Conservation (phyloP, 2,329 filamentous ascomycete species). For the Fusarium piperis region DNA sequence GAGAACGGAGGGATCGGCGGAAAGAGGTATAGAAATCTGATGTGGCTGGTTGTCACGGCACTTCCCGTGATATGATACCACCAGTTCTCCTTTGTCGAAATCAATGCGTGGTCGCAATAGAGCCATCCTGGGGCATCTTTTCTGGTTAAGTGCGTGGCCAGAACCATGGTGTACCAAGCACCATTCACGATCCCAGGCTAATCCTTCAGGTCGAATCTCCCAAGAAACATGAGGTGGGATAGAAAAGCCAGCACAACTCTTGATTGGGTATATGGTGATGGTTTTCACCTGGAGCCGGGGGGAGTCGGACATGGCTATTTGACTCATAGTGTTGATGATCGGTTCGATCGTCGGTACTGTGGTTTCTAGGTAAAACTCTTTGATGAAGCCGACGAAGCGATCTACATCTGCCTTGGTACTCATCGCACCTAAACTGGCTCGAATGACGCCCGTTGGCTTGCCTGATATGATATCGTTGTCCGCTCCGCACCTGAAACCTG, state of each 20-base stretch:
- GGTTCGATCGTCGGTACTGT: not conserved
- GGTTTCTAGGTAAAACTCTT: slow-evolving; percentile 63
- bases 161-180: slow-evolving; percentile 90
- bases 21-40: slow-evolving; percentile 70
- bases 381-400: slow-evolving; percentile 75
- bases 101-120: slow-evolving; percentile 81
- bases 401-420: slow-evolving; percentile 80
- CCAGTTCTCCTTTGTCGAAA: slow-evolving; percentile 71
- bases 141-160: slow-evolving; percentile 86
- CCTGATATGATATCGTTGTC: slow-evolving; percentile 84
- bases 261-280: slow-evolving; percentile 87
- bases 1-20: slow-evolving; percentile 71
- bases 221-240: slow-evolving; percentile 73
- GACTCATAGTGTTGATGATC: not conserved
- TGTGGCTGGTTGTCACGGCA: slow-evolving; percentile 36
- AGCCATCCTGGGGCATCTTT: slow-evolving; percentile 87
- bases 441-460: slow-evolving; percentile 87
- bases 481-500: slow-evolving; percentile 84
- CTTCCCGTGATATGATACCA: slow-evolving; percentile 62
- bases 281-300: slow-evolving; percentile 60
- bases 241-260: slow-evolving; percentile 85
- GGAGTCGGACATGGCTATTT: not conserved
- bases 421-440: slow-evolving; percentile 90
- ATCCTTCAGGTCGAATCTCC: slow-evolving; percentile 82
- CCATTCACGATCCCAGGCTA: slow-evolving; percentile 97